Percentiles rank a stretch among this genome's conserved stretches.
Evolutionary conservation across 2,329 filamentous ascomycete species (phyloP).

Genomic region (Pseudocercospora eumusae): DNA sequence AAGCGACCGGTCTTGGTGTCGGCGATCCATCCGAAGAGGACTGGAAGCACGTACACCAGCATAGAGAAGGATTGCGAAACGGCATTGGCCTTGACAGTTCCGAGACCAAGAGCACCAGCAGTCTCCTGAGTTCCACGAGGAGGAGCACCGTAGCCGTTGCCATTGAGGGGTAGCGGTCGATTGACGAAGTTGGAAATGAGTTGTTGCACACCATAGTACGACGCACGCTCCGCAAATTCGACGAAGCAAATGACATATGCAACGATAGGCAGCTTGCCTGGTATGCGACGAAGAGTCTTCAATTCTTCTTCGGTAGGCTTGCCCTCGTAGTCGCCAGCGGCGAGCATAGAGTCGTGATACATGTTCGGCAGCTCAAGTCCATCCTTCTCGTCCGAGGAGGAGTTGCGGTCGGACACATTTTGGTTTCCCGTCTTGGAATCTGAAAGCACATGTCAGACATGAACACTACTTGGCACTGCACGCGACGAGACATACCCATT

Average conservation of each 20-base stretch:
- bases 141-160: constrained; percentile 39
- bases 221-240: constrained; percentile 52
- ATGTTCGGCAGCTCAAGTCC: constrained; percentile 13
- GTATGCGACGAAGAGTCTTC: constrained; percentile 46
- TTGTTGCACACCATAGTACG: constrained; percentile 46
- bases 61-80: constrained; percentile 58
- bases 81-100: constrained; percentile 66
- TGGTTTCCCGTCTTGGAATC: constrained; percentile 6
- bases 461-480: background rate
- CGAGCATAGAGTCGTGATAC: constrained; percentile 20
- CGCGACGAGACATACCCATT: background rate
- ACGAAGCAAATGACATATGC: constrained; percentile 46
- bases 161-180: constrained; percentile 29
- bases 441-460: background rate
- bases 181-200: constrained; percentile 54
- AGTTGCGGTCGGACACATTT: constrained; percentile 10
- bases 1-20: constrained; percentile 48
- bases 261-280: constrained; percentile 42
- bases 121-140: constrained; percentile 43
- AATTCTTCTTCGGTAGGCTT: constrained; percentile 48
- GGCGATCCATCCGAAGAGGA: constrained; percentile 50
- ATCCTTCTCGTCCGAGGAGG: constrained; percentile 18
- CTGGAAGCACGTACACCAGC: constrained; percentile 58
- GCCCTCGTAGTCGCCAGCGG: constrained; percentile 26
- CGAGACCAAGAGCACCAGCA: constrained; percentile 62